Conservation (phyloP, 768 basidiomycete species). For the Brasilioporus rufonigricans region DNA sequence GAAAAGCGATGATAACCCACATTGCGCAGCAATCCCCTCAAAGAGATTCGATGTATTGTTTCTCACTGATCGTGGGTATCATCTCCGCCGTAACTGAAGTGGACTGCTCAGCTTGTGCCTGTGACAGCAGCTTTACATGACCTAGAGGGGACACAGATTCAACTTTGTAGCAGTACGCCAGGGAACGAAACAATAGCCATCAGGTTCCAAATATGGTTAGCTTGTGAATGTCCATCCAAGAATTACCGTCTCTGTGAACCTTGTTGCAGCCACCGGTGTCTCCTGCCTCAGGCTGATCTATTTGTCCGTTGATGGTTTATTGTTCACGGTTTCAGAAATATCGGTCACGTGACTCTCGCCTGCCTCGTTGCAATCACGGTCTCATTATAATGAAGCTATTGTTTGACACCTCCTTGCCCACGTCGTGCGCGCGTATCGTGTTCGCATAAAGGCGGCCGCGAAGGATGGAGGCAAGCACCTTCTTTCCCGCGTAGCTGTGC, state of each 20-base stretch:
- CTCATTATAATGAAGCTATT: slow-evolving; percentile 29
- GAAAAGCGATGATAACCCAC: slow-evolving; percentile 7
- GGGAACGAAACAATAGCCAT: slow-evolving; percentile 13
- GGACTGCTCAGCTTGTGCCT: slow-evolving; percentile 3
- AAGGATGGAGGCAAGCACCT: background rate
- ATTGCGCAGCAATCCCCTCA: background rate
- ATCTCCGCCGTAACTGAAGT: background rate
- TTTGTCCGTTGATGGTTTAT: slow-evolving; percentile 18
- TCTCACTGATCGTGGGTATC: slow-evolving; percentile 6
- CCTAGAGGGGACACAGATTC: background rate
- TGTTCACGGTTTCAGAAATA: slow-evolving; percentile 16
- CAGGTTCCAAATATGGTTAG: slow-evolving; percentile 2
- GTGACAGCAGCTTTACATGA: background rate
- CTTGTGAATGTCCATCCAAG: slow-evolving; percentile 1
- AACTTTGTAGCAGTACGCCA: background rate
- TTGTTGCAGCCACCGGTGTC: slow-evolving; percentile 11
- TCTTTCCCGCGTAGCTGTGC: slow-evolving; percentile 28
- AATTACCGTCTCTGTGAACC: slow-evolving; percentile 1
- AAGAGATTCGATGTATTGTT: background rate
- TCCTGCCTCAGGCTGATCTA: background rate
- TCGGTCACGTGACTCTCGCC: slow-evolving; percentile 22
- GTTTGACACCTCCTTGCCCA: slow-evolving; percentile 18
- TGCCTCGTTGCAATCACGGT: background rate
- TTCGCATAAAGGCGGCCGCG: slow-evolving; percentile 20
- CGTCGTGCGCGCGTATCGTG: slow-evolving; percentile 1